Percentiles rank a stretch among this genome's conserved stretches.
phyloP scores from a whole-genome alignment of 176 grass and related monocot species.

The Phyllostachys edulis region DNA sequence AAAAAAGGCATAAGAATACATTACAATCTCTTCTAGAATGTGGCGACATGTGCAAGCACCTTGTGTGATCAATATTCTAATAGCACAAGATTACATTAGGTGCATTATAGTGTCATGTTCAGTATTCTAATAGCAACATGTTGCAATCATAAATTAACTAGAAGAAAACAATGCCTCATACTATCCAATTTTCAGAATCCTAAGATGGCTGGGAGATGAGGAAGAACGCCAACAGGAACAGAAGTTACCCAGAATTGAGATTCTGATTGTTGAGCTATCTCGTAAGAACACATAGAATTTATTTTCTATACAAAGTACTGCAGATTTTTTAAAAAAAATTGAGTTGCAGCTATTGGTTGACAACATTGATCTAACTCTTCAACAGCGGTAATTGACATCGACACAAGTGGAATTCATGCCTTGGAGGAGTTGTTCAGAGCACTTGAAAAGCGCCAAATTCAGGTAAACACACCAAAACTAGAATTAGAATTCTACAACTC shows the following conservation, averaged over 20 bases:
- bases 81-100: background rate
- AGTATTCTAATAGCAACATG: background rate
- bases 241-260: constrained; percentile 40
- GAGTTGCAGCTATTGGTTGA: background rate
- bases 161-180: background rate
- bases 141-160: background rate
- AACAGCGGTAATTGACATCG: constrained; percentile 83
- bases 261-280: constrained; percentile 80
- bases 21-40: background rate
- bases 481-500: background rate
- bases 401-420: constrained; percentile 74
- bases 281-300: constrained; percentile 46
- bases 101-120: constrained; percentile 4
- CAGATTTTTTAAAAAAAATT: background rate
- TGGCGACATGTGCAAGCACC: background rate
- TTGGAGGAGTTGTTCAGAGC: constrained; percentile 59
- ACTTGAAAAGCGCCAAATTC: constrained; percentile 57
- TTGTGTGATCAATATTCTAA: background rate
- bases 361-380: background rate
- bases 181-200: constrained; percentile 58
- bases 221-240: constrained; percentile 52
- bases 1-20: background rate
- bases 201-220: constrained; percentile 90
- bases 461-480: constrained; percentile 40
- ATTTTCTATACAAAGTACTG: background rate